Evolutionary conservation across 495 filamentous ascomycete species (phyloP), one percentile per base, ranked within the genome.

Genomic region (Lasiosphaeriaceae sp.): DNA sequence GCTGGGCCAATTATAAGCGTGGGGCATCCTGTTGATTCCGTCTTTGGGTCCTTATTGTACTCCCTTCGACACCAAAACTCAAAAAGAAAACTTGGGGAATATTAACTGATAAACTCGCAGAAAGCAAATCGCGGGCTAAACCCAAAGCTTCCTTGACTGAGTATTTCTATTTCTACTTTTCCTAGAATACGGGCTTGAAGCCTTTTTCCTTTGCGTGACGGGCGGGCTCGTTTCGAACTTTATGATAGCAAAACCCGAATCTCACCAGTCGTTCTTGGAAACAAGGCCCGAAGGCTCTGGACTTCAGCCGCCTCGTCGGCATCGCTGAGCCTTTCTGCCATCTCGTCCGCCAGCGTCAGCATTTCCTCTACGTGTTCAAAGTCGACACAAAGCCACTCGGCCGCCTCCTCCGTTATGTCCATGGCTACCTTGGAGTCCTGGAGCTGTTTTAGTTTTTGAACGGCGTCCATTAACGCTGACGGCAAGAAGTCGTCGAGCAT

Each of bases 401-500:
- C 90, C 0, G 92, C 93, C 63, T 90, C 84, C 62, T 93, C 88
- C 2, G 87, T 92, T 34, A 96, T 81, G 45, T 86, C 81, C 41
- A 86, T 82, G 16, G 86, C 85, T 44, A 96, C 74, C 57, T 73
- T 80, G 7, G 86, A 77, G 54, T 87, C 89, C 57, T 84, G 83
- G 12, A 97, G 71, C 12, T 79, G 75, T 60, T 86, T 87, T 45
- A 98, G 69, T 54, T 90, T 87, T 57, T 94, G 85, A 55, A 86
- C 80, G 3, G 92, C 90, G 67, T 98, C 94, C 82, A 96, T 94
- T 17, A 96, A 73, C 9, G 93, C 94, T 9, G 90, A 93, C 0
- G 92, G 92, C 20, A 98, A 79, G 72, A 96, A 97, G 60, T 89
- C 86, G 69, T 98, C 95, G 3, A 98, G 82, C 23, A 82, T 80